Evolutionary conservation across 202 grass and related monocot genomes (phyloP).

Genomic region (Dendrocalamus latiflorus): DNA sequence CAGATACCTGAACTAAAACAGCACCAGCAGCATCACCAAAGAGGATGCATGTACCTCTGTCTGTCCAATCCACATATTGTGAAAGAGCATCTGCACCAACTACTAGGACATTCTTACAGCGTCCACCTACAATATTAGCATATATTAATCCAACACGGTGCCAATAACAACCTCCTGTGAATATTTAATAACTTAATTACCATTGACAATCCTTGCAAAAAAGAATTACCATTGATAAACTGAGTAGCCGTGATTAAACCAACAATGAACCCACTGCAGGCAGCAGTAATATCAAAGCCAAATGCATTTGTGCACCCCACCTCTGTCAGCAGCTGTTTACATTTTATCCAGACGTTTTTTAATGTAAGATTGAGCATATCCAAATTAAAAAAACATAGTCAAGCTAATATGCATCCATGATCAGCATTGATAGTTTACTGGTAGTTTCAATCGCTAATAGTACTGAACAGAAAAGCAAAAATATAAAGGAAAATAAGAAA

Average conservation of each 20-base stretch:
- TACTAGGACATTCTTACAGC: constrained; percentile 64
- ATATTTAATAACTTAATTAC: constrained; percentile 21
- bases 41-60: constrained; percentile 97
- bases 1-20: constrained; percentile 74
- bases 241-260: constrained; percentile 80
- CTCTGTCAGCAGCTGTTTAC: constrained; percentile 58
- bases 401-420: not conserved
- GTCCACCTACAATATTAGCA: constrained; percentile 49
- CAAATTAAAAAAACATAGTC: not conserved
- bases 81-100: constrained; percentile 98
- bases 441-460: not conserved
- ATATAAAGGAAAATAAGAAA: not conserved
- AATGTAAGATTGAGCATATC: not conserved
- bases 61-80: constrained; percentile 84
- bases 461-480: not conserved
- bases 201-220: not conserved
- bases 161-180: not conserved
- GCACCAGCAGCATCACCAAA: constrained; percentile 98
- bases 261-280: constrained; percentile 89
- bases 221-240: constrained; percentile 73
- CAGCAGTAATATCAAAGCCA: constrained; percentile 88
- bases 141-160: constrained; percentile 14
- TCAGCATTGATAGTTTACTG: not conserved
- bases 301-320: constrained; percentile 86
- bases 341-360: constrained; percentile 13